phyloP scores from a whole-genome alignment of 2,329 filamentous ascomycete genomes.

The Fonsecaea monophora region DNA sequence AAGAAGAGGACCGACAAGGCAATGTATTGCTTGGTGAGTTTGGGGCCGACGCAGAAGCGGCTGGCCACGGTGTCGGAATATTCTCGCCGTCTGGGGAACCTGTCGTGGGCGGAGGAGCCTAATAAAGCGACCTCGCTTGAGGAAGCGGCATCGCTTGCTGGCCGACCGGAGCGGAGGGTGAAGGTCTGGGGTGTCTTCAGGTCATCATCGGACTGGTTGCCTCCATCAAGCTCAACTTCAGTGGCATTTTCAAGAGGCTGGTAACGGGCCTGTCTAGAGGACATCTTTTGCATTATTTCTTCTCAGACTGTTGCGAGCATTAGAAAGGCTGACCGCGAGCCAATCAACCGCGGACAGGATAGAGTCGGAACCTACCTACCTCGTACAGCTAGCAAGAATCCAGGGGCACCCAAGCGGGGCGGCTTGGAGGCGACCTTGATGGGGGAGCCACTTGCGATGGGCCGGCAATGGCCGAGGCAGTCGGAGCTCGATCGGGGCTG shows the following conservation, averaged over 20 bases:
- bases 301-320: neutral
- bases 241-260: slow-evolving; percentile 25
- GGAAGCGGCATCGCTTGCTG: slow-evolving; percentile 11
- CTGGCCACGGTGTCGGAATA: slow-evolving; percentile 24
- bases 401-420: slow-evolving; percentile 5
- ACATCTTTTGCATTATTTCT: slow-evolving; percentile 19
- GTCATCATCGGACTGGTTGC: slow-evolving; percentile 32
- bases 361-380: slow-evolving; percentile 1
- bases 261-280: slow-evolving; percentile 27
- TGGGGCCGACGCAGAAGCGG: slow-evolving; percentile 31
- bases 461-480: slow-evolving; percentile 28
- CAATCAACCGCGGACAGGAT: slow-evolving; percentile 11
- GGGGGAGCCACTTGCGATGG: slow-evolving; percentile 5
- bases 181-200: slow-evolving; percentile 12
- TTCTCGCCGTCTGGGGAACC: slow-evolving; percentile 6
- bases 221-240: slow-evolving; percentile 24
- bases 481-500: slow-evolving; percentile 29
- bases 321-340: slow-evolving; percentile 8
- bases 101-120: slow-evolving; percentile 16
- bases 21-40: slow-evolving; percentile 38
- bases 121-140: slow-evolving; percentile 27
- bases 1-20: slow-evolving; percentile 35
- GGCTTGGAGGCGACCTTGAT: neutral
- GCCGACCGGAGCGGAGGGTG: slow-evolving; percentile 13
- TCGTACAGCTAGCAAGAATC: slow-evolving; percentile 1